These are phyloP conservation scores for Metschnikowia colocasiae DNA, from an alignment of 805 yeast species.

Conservation along the genomic window DNA sequence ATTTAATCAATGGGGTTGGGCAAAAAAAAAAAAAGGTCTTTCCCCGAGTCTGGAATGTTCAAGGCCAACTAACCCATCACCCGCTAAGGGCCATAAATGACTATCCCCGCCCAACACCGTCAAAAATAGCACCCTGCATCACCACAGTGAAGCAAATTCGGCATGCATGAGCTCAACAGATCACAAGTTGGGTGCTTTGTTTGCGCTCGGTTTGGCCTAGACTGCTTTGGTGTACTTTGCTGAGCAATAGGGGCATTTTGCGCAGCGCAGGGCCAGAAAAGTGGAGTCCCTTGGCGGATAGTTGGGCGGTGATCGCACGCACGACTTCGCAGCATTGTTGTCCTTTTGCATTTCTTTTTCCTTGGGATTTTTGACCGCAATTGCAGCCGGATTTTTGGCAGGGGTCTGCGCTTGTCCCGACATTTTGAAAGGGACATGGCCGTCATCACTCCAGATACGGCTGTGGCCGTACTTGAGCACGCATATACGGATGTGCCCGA, in stretches of 20 bases:
- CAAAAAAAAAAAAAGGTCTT: background rate
- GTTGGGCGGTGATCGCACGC: background rate
- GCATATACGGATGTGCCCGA: too few species aligned
- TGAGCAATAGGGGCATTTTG: background rate
- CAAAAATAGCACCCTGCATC: too few species aligned
- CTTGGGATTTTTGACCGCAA: background rate
- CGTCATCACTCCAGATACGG: too few species aligned
- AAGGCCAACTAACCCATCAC: background rate
- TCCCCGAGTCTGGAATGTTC: background rate
- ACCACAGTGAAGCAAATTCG: too few species aligned
- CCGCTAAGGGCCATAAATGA: background rate
- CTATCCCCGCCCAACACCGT: too few species aligned
- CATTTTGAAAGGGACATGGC: too few species aligned
- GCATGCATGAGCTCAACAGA: too few species aligned
- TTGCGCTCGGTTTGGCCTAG: background rate
- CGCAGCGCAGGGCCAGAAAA: background rate
- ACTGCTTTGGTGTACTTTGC: background rate
- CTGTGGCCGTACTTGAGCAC: too few species aligned
- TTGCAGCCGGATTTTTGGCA: background rate
- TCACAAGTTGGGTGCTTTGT: too few species aligned
- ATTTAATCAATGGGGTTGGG: background rate
- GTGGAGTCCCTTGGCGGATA: background rate
- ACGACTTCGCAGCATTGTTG: constrained; percentile 3
- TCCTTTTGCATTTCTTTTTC: constrained; percentile 1
- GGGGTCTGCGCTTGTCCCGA: background rate